A percentile compares a stretch with the other conserved stretches of the same genome.
phyloP scores from a whole-genome alignment of 2,329 filamentous ascomycete species.

The Xylaria sp. region DNA sequence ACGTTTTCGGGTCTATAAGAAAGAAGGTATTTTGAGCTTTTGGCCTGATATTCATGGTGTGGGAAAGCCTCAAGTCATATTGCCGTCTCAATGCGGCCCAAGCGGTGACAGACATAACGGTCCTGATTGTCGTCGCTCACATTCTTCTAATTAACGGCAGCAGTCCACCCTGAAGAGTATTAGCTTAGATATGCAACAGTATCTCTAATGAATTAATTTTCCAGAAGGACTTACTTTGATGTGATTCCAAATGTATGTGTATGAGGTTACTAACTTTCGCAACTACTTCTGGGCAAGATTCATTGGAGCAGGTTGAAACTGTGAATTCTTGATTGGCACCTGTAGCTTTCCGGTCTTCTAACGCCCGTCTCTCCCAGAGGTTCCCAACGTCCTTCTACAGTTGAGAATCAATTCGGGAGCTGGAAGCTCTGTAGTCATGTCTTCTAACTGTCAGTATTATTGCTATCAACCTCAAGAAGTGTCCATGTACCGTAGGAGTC shows the following conservation, averaged over 20 bases:
- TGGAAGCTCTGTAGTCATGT: constrained; percentile 31
- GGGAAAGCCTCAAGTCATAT: constrained; percentile 13
- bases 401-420: constrained; percentile 26
- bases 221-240: constrained; percentile 28
- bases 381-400: constrained; percentile 34
- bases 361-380: constrained; percentile 26
- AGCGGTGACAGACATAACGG: constrained; percentile 18
- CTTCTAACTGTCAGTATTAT: constrained; percentile 14
- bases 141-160: constrained; percentile 26
- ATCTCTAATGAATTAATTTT: not conserved
- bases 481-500: constrained; percentile 1
- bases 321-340: constrained; percentile 29
- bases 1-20: constrained; percentile 31
- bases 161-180: constrained; percentile 26
- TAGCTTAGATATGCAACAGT: not conserved
- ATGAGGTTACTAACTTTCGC: constrained; percentile 26
- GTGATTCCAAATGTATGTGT: constrained; percentile 10
- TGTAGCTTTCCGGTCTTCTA: constrained; percentile 10
- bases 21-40: constrained; percentile 32
- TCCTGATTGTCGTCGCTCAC: constrained; percentile 19
- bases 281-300: constrained; percentile 13
- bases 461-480: not conserved
- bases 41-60: constrained; percentile 30
- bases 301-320: constrained; percentile 18
- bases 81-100: constrained; percentile 23